These are phyloP conservation scores for Chaetomiaceae sp. DNA, from an alignment of 2,329 filamentous ascomycete genomes.

Conservation along the genomic window DNA sequence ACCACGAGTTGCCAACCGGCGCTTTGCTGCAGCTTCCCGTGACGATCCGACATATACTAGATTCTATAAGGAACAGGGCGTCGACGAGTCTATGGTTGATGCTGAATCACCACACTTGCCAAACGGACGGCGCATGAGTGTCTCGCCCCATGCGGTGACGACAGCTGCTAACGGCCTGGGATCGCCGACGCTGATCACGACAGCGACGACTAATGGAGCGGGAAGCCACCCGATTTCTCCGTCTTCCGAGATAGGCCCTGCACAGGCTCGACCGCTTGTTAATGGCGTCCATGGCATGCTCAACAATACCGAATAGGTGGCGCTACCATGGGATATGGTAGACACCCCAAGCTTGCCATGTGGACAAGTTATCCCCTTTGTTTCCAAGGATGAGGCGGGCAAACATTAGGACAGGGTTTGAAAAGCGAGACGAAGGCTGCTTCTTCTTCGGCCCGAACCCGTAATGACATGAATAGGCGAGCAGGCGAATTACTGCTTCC, in stretches of 20 bases:
- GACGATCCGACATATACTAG: slow-evolving; percentile 55
- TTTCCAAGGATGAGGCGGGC: not conserved
- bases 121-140: slow-evolving; percentile 43
- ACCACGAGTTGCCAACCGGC: slow-evolving; percentile 50
- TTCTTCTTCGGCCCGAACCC: not conserved
- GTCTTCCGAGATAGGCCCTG: slow-evolving; percentile 25
- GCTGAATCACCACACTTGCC: slow-evolving; percentile 40
- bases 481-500: not conserved
- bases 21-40: slow-evolving; percentile 49
- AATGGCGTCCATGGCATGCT: slow-evolving; percentile 28
- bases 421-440: not conserved
- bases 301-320: slow-evolving; percentile 14
- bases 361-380: not conserved
- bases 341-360: not conserved
- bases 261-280: slow-evolving; percentile 26
- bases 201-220: slow-evolving; percentile 21
- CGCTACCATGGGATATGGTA: not conserved
- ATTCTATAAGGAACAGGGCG: slow-evolving; percentile 54
- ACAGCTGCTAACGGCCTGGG: slow-evolving; percentile 32
- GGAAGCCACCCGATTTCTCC: slow-evolving; percentile 27
- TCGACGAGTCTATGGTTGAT: slow-evolving; percentile 49
- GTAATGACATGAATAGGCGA: not conserved
- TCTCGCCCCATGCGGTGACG: slow-evolving; percentile 23
- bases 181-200: slow-evolving; percentile 20
- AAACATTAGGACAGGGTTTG: not conserved